These are phyloP conservation scores for Aspergillus olivimuriae DNA, from an alignment of 495 filamentous ascomycete genomes.

Conservation along the genomic window DNA sequence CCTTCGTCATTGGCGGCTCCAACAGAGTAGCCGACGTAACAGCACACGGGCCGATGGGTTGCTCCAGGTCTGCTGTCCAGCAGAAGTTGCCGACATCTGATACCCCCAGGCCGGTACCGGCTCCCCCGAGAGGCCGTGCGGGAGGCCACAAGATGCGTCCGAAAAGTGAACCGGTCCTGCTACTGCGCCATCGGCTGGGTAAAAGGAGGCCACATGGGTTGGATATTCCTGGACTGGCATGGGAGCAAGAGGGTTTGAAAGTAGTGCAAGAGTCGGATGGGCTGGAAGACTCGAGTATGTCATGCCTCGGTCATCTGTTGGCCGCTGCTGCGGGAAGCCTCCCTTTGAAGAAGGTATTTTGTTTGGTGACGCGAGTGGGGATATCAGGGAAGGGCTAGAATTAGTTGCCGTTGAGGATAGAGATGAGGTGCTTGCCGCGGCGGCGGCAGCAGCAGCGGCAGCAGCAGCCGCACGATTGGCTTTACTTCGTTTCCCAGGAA, in stretches of 20 bases:
- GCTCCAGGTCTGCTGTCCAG: constrained; percentile 9
- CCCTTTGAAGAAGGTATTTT: not conserved
- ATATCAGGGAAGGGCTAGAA: not conserved
- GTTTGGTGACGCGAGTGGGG: constrained; percentile 1
- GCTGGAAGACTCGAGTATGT: too few relatives aligned
- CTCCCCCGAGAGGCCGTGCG: not conserved
- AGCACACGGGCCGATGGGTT: not conserved
- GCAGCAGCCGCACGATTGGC: constrained; percentile 11
- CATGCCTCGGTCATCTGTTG: not conserved
- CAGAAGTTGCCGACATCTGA: constrained; percentile 1
- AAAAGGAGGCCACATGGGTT: constrained; percentile 1
- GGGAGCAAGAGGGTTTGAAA: not conserved
- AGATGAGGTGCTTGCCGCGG: constrained; percentile 4
- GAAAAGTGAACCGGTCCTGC: not conserved
- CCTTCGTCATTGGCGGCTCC: not conserved
- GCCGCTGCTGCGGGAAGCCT: not conserved
- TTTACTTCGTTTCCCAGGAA: constrained; percentile 16
- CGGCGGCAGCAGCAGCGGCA: constrained; percentile 3
- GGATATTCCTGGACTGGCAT: constrained; percentile 1
- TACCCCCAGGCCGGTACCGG: not conserved
- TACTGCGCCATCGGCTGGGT: not conserved
- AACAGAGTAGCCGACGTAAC: not conserved
- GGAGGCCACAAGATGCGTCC: not conserved
- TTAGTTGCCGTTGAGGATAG: constrained; percentile 4
- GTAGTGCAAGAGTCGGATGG: too few relatives aligned